phyloP scores from a whole-genome alignment of 306 rosid genomes.

The Malus orientalis region DNA sequence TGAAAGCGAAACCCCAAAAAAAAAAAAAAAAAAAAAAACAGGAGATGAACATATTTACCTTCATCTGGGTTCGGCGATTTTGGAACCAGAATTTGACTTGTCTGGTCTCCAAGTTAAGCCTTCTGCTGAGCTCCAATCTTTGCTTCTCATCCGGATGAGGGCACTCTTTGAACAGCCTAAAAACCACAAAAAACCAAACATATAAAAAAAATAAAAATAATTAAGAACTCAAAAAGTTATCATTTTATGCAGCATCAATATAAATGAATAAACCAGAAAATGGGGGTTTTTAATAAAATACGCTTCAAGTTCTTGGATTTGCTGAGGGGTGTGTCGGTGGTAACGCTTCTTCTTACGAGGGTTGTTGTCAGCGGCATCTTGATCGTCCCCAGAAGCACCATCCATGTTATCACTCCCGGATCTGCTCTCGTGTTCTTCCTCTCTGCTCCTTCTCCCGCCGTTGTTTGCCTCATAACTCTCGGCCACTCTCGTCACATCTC shows the following conservation, averaged over 20 bases:
- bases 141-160: slow-evolving; percentile 99
- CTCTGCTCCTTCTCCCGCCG: slow-evolving; percentile 65
- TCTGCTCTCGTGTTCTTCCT: slow-evolving; percentile 88
- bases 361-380: slow-evolving; percentile 59
- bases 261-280: too few species aligned
- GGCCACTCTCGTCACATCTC: slow-evolving; percentile 49
- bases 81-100: slow-evolving; percentile 99
- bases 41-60: slow-evolving; percentile 32
- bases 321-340: slow-evolving; percentile 98
- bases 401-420: slow-evolving; percentile 94
- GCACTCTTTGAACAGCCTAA: slow-evolving; percentile 84
- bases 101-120: slow-evolving; percentile 75
- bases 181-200: not conserved
- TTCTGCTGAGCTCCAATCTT: slow-evolving; percentile 68
- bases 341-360: slow-evolving; percentile 76
- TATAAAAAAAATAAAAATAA: not conserved
- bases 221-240: not conserved
- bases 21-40: not conserved
- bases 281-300: slow-evolving; percentile 9
- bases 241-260: not conserved
- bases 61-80: slow-evolving; percentile 96
- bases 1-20: not conserved
- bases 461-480: slow-evolving; percentile 45
- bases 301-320: slow-evolving; percentile 97
- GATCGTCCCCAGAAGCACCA: slow-evolving; percentile 89